Evolutionary conservation across 768 basidiomycete genomes (phyloP).

Genomic region (Agrocybe pediades): DNA sequence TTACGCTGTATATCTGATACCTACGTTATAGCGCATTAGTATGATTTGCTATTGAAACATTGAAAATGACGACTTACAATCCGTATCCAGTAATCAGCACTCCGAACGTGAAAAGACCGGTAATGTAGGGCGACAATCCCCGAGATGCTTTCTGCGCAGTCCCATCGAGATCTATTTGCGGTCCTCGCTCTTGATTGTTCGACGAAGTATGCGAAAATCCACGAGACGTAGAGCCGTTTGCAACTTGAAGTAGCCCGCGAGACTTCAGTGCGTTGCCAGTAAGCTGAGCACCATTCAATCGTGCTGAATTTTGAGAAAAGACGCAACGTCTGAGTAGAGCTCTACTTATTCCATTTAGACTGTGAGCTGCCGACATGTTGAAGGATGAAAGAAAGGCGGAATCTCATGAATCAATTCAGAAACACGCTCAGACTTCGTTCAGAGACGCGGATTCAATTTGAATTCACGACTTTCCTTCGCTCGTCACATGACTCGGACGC

Average conservation of each 20-base stretch:
- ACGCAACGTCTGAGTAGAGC: not conserved
- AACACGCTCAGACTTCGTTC: not conserved
- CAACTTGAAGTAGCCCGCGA: too few relatives aligned
- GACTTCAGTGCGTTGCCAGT: not conserved
- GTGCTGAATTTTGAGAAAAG: not conserved
- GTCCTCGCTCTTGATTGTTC: slow-evolving; percentile 9
- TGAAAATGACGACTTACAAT: slow-evolving; percentile 22
- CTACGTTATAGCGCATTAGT: slow-evolving; percentile 4
- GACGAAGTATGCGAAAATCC: not conserved
- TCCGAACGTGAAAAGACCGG: slow-evolving; percentile 31
- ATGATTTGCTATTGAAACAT: not conserved
- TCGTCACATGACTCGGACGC: not conserved
- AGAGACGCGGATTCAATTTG: not conserved
- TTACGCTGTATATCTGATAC: slow-evolving; percentile 24
- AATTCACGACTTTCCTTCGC: not conserved
- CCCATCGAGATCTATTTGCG: slow-evolving; percentile 6
- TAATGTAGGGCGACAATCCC: slow-evolving; percentile 23
- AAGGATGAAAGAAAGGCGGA: not conserved
- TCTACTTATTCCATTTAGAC: not conserved
- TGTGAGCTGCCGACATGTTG: not conserved
- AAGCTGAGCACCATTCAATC: not conserved
- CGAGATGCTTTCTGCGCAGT: slow-evolving; percentile 11
- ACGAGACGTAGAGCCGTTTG: too few relatives aligned
- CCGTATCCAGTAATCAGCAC: slow-evolving; percentile 33
- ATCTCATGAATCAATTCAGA: not conserved